A percentile compares a stretch with the other conserved stretches of the same genome.
Evolutionary conservation across 2,329 filamentous ascomycete species (phyloP).

Genomic region (Cryphonectria radicalis): DNA sequence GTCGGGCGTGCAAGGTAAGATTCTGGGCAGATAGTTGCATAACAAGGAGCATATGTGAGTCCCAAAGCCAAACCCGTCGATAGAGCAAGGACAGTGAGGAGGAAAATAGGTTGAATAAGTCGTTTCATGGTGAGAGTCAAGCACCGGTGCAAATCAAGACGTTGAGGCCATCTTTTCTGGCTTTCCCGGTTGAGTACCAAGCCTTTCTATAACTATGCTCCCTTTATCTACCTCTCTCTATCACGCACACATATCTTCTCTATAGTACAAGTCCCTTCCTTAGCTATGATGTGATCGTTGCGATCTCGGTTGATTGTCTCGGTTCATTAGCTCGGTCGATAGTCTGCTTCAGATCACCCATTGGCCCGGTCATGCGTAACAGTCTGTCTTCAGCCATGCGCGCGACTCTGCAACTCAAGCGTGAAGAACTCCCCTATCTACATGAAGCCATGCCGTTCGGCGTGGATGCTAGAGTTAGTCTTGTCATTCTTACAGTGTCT

Average conservation of each 20-base stretch:
- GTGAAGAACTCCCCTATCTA: neutral
- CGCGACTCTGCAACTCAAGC: neutral
- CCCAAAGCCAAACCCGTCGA: conserved; percentile 22
- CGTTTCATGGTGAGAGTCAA: neutral
- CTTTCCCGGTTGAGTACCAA: neutral
- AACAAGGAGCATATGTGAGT: conserved; percentile 29
- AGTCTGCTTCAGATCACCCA: neutral
- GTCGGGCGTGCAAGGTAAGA: conserved; percentile 27
- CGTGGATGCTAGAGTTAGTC: neutral
- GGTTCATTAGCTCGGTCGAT: neutral
- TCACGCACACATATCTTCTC: neutral
- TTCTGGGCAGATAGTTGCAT: conserved; percentile 29
- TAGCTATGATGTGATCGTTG: neutral
- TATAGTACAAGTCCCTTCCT: neutral
- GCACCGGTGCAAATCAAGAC: neutral
- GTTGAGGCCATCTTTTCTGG: neutral
- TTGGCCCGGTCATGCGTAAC: neutral
- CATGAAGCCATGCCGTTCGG: neutral
- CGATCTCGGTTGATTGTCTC: conserved; percentile 2
- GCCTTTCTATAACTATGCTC: neutral
- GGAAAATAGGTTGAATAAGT: neutral
- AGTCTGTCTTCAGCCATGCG: neutral
- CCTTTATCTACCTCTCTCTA: neutral
- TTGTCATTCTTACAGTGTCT: neutral
- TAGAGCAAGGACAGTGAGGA: conserved; percentile 1